These are phyloP conservation scores for Botryosphaeria dothidea DNA, from an alignment of 2,329 filamentous ascomycete species.

Conservation along the genomic window DNA sequence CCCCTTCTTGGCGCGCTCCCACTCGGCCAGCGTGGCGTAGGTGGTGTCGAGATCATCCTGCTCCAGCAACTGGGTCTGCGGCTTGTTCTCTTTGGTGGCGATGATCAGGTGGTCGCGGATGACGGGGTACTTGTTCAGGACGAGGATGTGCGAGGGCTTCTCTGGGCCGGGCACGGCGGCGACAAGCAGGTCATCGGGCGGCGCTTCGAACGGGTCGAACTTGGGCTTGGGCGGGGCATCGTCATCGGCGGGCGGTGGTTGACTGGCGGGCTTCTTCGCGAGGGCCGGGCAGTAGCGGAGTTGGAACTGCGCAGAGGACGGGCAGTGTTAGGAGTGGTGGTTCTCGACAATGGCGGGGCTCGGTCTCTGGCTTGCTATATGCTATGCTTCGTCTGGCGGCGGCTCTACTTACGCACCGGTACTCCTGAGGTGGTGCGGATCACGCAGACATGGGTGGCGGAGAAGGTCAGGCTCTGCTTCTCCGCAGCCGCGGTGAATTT, in stretches of 20 bases:
- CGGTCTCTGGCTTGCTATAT: conserved; percentile 18
- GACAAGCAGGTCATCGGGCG: conserved; percentile 55
- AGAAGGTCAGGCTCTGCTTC: conserved; percentile 38
- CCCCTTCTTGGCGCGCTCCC: conserved; percentile 38
- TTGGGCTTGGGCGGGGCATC: conserved; percentile 25
- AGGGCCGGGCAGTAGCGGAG: conserved; percentile 70
- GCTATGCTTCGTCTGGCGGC: neutral
- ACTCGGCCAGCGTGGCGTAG: conserved; percentile 62
- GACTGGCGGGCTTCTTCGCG: conserved; percentile 61
- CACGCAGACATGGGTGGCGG: conserved; percentile 40
- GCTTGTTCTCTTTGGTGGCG: conserved; percentile 62
- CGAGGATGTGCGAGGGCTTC: conserved; percentile 59
- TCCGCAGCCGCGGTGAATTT: conserved; percentile 40
- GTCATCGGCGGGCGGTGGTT: conserved; percentile 9
- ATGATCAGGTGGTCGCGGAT: conserved; percentile 73
- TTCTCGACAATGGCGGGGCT: neutral
- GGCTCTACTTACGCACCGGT: conserved; percentile 33
- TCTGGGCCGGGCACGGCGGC: conserved; percentile 46
- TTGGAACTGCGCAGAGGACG: conserved; percentile 59
- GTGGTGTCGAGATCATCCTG: conserved; percentile 61
- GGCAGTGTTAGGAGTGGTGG: conserved; percentile 12
- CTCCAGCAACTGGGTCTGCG: conserved; percentile 66
- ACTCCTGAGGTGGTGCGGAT: conserved; percentile 38
- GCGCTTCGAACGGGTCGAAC: conserved; percentile 65
- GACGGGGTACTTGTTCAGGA: conserved; percentile 75